These are phyloP conservation scores for Rubia tinctorum DNA, from an alignment of 305 asterid genomes.

Conservation along the genomic window DNA sequence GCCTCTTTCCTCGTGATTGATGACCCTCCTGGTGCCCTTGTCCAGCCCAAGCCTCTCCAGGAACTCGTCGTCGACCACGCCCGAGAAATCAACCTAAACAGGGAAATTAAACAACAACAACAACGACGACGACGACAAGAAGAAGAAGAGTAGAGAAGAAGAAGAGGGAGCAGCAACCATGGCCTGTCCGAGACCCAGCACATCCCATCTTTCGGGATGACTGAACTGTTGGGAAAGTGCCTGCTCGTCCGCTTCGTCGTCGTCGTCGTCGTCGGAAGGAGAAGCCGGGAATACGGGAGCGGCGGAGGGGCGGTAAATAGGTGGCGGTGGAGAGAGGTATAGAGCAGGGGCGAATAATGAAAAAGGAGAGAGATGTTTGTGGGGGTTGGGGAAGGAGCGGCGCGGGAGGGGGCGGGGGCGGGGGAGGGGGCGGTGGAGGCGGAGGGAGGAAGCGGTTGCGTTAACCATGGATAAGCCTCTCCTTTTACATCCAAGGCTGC, in stretches of 20 bases:
- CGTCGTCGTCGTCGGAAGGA: not conserved
- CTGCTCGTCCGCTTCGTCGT: constrained; percentile 24
- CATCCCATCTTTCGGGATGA: constrained; percentile 72
- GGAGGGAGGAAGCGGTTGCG: not conserved
- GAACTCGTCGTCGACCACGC: constrained; percentile 75
- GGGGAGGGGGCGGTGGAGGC: not conserved
- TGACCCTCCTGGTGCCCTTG: constrained; percentile 88
- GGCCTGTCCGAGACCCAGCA: constrained; percentile 97
- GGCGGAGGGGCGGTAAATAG: not conserved
- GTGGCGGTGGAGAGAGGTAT: not conserved
- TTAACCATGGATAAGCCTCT: not conserved
- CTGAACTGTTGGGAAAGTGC: too few relatives aligned
- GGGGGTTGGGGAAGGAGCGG: not conserved
- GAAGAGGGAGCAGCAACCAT: constrained; percentile 46
- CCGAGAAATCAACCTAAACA: constrained; percentile 93
- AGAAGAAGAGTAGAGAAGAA: not conserved
- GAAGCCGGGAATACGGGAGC: not conserved
- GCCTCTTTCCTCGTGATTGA: constrained; percentile 94
- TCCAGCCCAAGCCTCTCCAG: constrained; percentile 64
- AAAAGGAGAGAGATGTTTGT: not conserved
- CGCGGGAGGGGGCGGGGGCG: not conserved
- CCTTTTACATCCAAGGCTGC: not conserved
- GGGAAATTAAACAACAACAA: not conserved
- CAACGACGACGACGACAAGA: not conserved
- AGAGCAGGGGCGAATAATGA: not conserved